Conservation (phyloP, 768 basidiomycete genomes). For the Phylloporus scabripes region DNA sequence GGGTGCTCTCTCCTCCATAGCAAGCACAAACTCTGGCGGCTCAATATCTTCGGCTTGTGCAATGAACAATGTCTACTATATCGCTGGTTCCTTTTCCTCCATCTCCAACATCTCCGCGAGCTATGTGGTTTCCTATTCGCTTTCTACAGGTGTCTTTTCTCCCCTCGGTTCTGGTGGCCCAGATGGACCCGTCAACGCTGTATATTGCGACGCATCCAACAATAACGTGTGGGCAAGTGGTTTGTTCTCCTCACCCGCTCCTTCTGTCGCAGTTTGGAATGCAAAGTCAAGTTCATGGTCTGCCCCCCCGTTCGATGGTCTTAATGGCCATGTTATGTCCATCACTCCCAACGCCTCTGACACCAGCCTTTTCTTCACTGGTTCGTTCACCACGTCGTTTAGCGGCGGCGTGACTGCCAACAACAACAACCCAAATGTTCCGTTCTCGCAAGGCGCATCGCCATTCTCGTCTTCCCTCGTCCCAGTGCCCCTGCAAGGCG, state of each 20-base stretch:
- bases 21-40: constrained; percentile 77
- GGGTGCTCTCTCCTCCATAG: constrained; percentile 65
- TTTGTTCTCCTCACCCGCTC: constrained; percentile 60
- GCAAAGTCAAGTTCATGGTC: constrained; percentile 62
- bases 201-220: constrained; percentile 70
- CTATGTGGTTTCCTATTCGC: constrained; percentile 76
- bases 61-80: constrained; percentile 62
- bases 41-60: constrained; percentile 68
- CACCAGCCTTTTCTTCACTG: constrained; percentile 78
- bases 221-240: constrained; percentile 78
- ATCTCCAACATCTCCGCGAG: constrained; percentile 51
- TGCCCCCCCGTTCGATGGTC: constrained; percentile 73
- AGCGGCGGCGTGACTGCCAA: constrained; percentile 46
- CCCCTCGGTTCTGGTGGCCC: constrained; percentile 64
- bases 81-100: constrained; percentile 81
- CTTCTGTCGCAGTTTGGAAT: constrained; percentile 70
- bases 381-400: constrained; percentile 80
- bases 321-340: constrained; percentile 64
- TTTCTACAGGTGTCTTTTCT: constrained; percentile 51
- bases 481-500: constrained; percentile 61
- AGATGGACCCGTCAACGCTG: constrained; percentile 62
- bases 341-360: constrained; percentile 72
- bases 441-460: constrained; percentile 74
- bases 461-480: constrained; percentile 89
- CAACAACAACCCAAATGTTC: constrained; percentile 80